Conservation (phyloP, 1,139 yeast genomes). For the Suhomyces anneliseae region DNA sequence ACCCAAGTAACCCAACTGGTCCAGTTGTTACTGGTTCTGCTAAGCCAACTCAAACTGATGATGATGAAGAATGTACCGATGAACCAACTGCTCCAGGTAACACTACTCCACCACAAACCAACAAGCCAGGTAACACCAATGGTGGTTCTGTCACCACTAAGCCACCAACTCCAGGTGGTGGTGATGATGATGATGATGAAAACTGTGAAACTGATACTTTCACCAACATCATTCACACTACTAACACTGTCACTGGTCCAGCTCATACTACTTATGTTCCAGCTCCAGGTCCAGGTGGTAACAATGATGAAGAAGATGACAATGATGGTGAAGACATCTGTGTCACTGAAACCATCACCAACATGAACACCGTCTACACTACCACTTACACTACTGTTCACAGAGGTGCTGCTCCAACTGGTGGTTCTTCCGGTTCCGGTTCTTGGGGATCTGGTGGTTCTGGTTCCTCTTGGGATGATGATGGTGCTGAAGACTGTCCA, state of each 20-base stretch:
- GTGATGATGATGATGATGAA: constrained; percentile 14
- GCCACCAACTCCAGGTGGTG: neutral
- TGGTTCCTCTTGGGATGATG: constrained; percentile 2
- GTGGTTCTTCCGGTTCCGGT: neutral
- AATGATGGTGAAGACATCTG: constrained; percentile 12
- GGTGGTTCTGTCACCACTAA: neutral
- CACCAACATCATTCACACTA: constrained; percentile 1
- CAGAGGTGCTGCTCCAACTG: neutral
- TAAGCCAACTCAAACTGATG: neutral
- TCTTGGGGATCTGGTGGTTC: neutral
- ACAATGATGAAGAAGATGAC: constrained; percentile 3
- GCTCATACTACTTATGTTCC: neutral
- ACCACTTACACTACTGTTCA: neutral
- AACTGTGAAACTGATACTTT: constrained; percentile 11
- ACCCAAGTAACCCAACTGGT: too few relatives aligned
- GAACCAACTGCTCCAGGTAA: constrained; percentile 1
- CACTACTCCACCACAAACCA: neutral
- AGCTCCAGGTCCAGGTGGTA: neutral
- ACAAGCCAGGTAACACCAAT: neutral
- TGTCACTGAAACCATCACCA: constrained; percentile 5
- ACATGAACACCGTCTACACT: constrained; percentile 7
- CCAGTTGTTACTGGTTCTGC: neutral
- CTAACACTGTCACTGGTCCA: neutral
- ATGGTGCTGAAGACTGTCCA: neutral
- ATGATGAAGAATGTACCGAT: constrained; percentile 1